Base-by-base conservation (phyloP, 345 rosid species). In the Murraya koenigii region DNA sequence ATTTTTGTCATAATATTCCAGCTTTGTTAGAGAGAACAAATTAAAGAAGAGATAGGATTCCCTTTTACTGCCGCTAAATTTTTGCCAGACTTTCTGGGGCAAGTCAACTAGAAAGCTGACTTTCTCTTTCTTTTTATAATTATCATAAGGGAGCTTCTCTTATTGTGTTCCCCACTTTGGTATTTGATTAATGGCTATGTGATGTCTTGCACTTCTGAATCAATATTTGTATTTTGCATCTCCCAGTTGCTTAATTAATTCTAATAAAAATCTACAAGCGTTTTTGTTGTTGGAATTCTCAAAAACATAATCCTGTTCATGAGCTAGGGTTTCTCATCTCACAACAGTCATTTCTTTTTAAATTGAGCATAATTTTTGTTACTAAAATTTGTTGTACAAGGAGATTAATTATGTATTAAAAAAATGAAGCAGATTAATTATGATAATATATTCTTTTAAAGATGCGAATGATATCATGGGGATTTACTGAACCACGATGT, bases 31-130 rank as follows among this genome's bases (percentile, higher is more conserved):
- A 32, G 26, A 14, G 30, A 65, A 52, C 22, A 52, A 52, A 52
- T 44, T 44, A 19, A 41, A 39, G 74, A 70, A 30, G 75, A 83
- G 80, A 86, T 84, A 78, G 88, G 89, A 89, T 88, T 81, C 90
- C 79, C 87, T 80, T 85, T 65, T 62, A 67, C 64, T 79, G 58
- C 80, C 87, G 78, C 80, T 61, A 85, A 87, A 83, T 80, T 84
- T 81, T 85, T 81, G 86, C 79, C 85, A 85, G 79, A 85, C 94
- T 88, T 90, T 88, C 78, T 85, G 72, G 87, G 84, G 87, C 82
- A 87, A 87, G 92, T 88, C 92, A 90, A 90, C 92, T 33, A 88
- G 64, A 88, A 90, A 90, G 92, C 83, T 85, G 82, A 22, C 80
- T 77, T 79, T 82, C 59, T 67, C 11, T 20, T 52, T 54, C 69